phyloP scores from a whole-genome alignment of 2,329 filamentous ascomycete genomes.

The Alternaria atra region DNA sequence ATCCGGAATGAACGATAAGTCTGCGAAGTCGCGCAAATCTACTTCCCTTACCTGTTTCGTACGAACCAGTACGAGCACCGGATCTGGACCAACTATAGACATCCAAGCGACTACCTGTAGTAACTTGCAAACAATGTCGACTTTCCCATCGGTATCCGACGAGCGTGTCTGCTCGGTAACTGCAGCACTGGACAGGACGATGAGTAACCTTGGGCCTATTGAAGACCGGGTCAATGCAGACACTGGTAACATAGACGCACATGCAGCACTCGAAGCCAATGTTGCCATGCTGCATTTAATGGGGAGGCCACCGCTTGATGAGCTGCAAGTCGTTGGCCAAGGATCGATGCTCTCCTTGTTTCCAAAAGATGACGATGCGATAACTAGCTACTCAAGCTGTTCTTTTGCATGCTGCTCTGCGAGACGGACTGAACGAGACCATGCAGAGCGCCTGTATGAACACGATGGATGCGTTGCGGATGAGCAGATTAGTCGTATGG shows the following conservation, averaged over 20 bases:
- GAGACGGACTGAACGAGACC: not conserved
- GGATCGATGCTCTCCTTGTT: not conserved
- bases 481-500: not conserved
- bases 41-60: not conserved
- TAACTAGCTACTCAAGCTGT: not conserved
- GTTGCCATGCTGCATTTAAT: conserved; percentile 12
- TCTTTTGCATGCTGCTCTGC: conserved; percentile 4
- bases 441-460: not conserved
- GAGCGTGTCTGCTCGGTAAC: not conserved
- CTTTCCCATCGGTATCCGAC: not conserved
- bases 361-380: too few relatives aligned
- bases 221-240: not conserved
- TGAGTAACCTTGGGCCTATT: not conserved
- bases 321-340: conserved; percentile 1
- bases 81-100: not conserved
- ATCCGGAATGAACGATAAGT: not conserved
- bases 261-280: conserved; percentile 8
- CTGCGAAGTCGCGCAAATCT: not conserved
- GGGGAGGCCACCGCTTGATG: conserved; percentile 8
- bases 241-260: not conserved
- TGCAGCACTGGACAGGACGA: not conserved
- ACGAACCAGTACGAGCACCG: not conserved
- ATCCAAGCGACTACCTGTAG: not conserved
- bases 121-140: not conserved
- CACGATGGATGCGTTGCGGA: not conserved